Base-by-base conservation (phyloP, 1,284 basidiomycete species). In the Cerioporus squamosus region DNA sequence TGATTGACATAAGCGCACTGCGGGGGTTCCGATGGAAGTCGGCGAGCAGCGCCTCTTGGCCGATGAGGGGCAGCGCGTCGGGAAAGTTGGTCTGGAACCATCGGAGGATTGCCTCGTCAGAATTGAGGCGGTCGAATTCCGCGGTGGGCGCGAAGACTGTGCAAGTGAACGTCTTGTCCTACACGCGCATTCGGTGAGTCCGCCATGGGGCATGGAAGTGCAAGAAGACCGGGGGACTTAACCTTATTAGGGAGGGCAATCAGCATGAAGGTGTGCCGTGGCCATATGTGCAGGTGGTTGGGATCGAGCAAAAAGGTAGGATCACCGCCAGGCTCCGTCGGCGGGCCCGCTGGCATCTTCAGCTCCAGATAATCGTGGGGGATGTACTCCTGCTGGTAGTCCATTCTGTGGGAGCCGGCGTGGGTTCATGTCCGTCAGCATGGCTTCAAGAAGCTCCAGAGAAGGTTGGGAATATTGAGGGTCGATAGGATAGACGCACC, bases 271-370 rank as follows among this genome's bases (percentile, higher is more conserved):
- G 94, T 92, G 75, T 96, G 93, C 70, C 95, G 88, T 58, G 97
- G 97, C 97, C 97, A 99, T 72, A 99, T 98, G 79, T 99, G 97
- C 64, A 99, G 87, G 76, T 98, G 94, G 76, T 94, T 90, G 64
- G 93, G 91, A 81, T 97, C 94, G 75, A 99, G 87, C 51, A 87
- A 80, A n/a, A 93, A 99, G 26, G 76, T 80, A 59, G 85, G 74
- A 60, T 86, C 78, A 65, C 85, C 91, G 66, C 82, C 75, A 68
- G 71, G 75, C 68, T 85, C 81, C 48, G 45, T 63, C 44, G 68
- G 63, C 57, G 80, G 76, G 58, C 90, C 90, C 68, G 95, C 82
- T 64, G 95, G 94, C 84, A 99, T 95, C 78, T 90, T 94, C 53
- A 99, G 85, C 81, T 99, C 97, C 68, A 98, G 82, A 77, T 99